Conservation (phyloP, 768 basidiomycete species). For the Stropharia rugosoannulata region DNA sequence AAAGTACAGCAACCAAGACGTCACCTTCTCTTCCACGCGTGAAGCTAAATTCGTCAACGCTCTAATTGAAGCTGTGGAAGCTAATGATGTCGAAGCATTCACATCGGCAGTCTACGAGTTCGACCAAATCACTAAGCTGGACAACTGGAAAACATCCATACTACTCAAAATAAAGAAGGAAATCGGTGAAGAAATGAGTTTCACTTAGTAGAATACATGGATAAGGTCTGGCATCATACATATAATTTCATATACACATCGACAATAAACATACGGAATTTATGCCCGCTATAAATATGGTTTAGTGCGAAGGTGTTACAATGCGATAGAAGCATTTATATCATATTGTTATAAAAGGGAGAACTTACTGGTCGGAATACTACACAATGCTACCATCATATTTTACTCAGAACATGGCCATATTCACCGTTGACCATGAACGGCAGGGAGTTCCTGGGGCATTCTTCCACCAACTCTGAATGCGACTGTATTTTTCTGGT, state of each 20-base stretch:
- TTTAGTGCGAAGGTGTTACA: too few relatives aligned
- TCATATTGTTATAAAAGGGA: too few relatives aligned
- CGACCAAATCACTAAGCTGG: conserved; percentile 89
- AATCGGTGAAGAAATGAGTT: conserved; percentile 49
- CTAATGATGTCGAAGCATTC: conserved; percentile 56
- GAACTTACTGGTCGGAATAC: too few relatives aligned
- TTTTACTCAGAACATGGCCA: too few relatives aligned
- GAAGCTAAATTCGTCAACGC: conserved; percentile 87
- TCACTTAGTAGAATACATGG: conserved; percentile 26
- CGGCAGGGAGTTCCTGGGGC: too few relatives aligned
- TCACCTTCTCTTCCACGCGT: conserved; percentile 82
- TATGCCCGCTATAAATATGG: too few relatives aligned
- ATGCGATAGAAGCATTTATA: too few relatives aligned
- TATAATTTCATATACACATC: neutral
- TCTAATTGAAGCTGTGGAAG: conserved; percentile 69
- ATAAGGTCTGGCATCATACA: neutral
- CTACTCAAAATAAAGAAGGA: conserved; percentile 87
- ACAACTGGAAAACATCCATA: conserved; percentile 94
- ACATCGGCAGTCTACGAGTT: conserved; percentile 88
- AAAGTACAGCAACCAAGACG: conserved; percentile 80
- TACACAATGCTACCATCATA: too few relatives aligned
- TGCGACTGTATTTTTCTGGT: too few relatives aligned
- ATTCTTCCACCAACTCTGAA: too few relatives aligned
- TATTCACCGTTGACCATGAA: too few relatives aligned
- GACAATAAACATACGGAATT: neutral